These are phyloP conservation scores for Fusarium devonianum DNA, from an alignment of 2,329 filamentous ascomycete genomes.

Conservation along the genomic window DNA sequence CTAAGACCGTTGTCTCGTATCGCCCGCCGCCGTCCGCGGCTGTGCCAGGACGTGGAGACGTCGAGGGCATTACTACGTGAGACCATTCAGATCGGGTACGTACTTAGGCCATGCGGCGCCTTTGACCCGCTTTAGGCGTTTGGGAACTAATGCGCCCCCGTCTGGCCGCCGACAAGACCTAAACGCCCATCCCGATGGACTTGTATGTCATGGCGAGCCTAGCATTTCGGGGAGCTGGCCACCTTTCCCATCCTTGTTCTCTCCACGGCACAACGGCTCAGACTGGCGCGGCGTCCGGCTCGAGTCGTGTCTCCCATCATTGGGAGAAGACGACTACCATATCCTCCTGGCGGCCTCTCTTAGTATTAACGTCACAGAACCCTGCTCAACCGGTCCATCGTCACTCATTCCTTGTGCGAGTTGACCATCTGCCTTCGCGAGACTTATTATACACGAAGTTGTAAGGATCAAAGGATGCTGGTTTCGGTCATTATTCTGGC, in stretches of 20 bases:
- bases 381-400: constrained; percentile 1
- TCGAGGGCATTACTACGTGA: not conserved
- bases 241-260: constrained; percentile 21
- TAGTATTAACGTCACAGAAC: constrained; percentile 9
- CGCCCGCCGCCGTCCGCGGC: constrained; percentile 42
- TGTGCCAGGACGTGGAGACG: constrained; percentile 35
- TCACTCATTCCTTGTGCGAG: not conserved
- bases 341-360: constrained; percentile 27
- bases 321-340: constrained; percentile 3
- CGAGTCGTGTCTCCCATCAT: constrained; percentile 19
- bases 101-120: constrained; percentile 2
- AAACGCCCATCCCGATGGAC: constrained; percentile 14
- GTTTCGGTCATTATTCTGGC: constrained; percentile 9
- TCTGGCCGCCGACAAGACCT: constrained; percentile 21
- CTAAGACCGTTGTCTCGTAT: constrained; percentile 43
- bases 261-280: constrained; percentile 26
- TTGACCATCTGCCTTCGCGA: constrained; percentile 7
- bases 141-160: constrained; percentile 26
- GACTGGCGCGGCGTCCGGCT: constrained; percentile 29
- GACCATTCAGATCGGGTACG: constrained; percentile 2
- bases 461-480: too few relatives aligned
- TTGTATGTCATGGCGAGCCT: constrained; percentile 9
- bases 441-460: too few relatives aligned
- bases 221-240: constrained; percentile 14
- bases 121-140: constrained; percentile 16